Evolutionary conservation across 2,329 filamentous ascomycete species (phyloP).

Genomic region (Acephala macrosclerotiorum): DNA sequence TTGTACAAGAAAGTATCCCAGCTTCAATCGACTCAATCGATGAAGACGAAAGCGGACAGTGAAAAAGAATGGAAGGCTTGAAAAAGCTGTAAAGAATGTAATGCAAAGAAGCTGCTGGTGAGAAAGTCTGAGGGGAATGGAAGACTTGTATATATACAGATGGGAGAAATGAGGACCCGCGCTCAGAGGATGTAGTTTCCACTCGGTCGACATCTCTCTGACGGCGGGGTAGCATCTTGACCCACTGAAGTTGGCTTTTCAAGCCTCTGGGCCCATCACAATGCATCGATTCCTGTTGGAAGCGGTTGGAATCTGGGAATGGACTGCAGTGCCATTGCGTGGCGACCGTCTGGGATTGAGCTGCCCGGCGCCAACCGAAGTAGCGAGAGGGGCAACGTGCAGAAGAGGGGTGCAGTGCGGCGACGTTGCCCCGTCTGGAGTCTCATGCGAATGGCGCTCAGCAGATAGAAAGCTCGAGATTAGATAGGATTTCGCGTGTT

Average conservation of each 20-base stretch:
- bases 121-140: conserved; percentile 7
- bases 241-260: conserved; percentile 3
- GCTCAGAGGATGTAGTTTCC: conserved; percentile 8
- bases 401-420: neutral
- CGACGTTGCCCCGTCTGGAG: neutral
- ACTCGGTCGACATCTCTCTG: conserved; percentile 8
- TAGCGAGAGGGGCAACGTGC: neutral
- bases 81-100: conserved; percentile 28
- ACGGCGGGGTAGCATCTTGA: conserved; percentile 4
- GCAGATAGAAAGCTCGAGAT: conserved; percentile 6
- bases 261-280: conserved; percentile 4
- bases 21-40: conserved; percentile 42
- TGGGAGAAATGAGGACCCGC: neutral
- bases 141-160: conserved; percentile 11
- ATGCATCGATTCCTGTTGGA: neutral
- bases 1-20: conserved; percentile 29
- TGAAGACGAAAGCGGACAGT: conserved; percentile 31
- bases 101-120: conserved; percentile 17
- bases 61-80: conserved; percentile 31
- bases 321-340: neutral
- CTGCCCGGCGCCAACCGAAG: neutral
- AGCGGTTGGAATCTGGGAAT: neutral
- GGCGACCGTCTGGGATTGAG: conserved; percentile 10
- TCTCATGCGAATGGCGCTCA: conserved; percentile 1
- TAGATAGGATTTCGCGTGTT: neutral